These are phyloP conservation scores for Albophoma yamanashiensis DNA, from an alignment of 2,329 filamentous ascomycete genomes.

Conservation along the genomic window DNA sequence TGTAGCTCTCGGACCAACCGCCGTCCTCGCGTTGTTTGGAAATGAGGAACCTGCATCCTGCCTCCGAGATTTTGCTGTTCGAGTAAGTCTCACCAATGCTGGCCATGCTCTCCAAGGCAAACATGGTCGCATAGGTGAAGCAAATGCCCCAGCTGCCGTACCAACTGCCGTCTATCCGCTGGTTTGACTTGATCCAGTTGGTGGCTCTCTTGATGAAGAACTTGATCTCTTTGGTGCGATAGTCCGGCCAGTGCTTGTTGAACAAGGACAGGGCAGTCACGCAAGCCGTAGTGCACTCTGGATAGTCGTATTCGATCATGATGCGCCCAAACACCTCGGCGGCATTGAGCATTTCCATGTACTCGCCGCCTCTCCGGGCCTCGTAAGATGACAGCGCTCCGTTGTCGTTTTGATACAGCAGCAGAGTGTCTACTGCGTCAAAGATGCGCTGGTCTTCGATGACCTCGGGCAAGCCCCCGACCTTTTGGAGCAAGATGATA, in stretches of 20 bases:
- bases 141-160: constrained; percentile 98
- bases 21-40: constrained; percentile 79
- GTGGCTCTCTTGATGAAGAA: constrained; percentile 64
- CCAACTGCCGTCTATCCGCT: constrained; percentile 81
- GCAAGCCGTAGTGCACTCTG: constrained; percentile 92
- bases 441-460: constrained; percentile 70
- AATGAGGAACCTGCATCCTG: constrained; percentile 77
- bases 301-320: constrained; percentile 98
- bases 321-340: constrained; percentile 94
- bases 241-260: constrained; percentile 67
- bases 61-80: constrained; percentile 58
- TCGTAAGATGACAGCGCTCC: constrained; percentile 92
- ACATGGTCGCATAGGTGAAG: constrained; percentile 96
- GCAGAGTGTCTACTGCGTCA: constrained; percentile 80
- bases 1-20: constrained; percentile 94
- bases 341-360: constrained; percentile 79
- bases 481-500: constrained; percentile 73
- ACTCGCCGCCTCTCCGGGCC: constrained; percentile 63
- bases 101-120: constrained; percentile 78
- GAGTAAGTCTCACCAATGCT: constrained; percentile 72
- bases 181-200: constrained; percentile 70
- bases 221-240: constrained; percentile 66
- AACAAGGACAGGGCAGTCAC: constrained; percentile 83
- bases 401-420: constrained; percentile 80
- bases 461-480: constrained; percentile 61